phyloP scores from a whole-genome alignment of 140 eudicot species.

The Anethum foeniculum region DNA sequence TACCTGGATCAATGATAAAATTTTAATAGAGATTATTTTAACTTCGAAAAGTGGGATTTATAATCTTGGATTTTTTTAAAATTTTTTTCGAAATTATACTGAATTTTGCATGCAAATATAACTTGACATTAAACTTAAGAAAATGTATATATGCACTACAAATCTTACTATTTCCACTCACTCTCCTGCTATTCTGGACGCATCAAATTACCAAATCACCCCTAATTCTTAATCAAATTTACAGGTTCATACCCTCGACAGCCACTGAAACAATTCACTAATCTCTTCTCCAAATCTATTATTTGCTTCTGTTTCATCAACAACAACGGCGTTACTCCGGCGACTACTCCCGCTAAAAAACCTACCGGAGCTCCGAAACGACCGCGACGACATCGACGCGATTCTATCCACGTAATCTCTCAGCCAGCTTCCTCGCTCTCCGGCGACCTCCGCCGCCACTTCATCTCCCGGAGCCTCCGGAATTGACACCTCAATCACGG shows the following conservation, averaged over 20 bases:
- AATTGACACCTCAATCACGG: background rate
- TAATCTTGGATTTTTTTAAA: too few relatives aligned
- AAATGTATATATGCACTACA: slow-evolving; percentile 16
- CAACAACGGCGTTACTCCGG: slow-evolving; percentile 39
- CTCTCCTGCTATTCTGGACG: background rate
- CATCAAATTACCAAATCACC: slow-evolving; percentile 23
- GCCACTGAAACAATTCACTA: slow-evolving; percentile 84
- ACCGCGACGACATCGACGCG: slow-evolving; percentile 57
- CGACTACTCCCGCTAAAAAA: slow-evolving; percentile 86
- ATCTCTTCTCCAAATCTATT: slow-evolving; percentile 70
- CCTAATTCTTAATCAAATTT: slow-evolving; percentile 28
- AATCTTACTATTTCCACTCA: slow-evolving; percentile 35
- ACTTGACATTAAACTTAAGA: background rate
- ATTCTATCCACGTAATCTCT: slow-evolving; percentile 73
- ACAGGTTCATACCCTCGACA: slow-evolving; percentile 71
- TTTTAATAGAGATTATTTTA: too few relatives aligned
- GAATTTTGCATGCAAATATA: background rate
- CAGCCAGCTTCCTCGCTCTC: slow-evolving; percentile 50
- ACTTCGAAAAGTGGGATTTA: too few relatives aligned
- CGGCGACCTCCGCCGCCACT: slow-evolving; percentile 52
- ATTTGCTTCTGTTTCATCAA: slow-evolving; percentile 54
- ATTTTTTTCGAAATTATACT: too few relatives aligned
- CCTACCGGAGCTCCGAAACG: slow-evolving; percentile 86
- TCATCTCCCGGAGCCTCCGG: slow-evolving; percentile 44
- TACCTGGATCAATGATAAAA: too few relatives aligned